Conservation (phyloP, 129 eudicot genomes). For the Glebionis coronaria region DNA sequence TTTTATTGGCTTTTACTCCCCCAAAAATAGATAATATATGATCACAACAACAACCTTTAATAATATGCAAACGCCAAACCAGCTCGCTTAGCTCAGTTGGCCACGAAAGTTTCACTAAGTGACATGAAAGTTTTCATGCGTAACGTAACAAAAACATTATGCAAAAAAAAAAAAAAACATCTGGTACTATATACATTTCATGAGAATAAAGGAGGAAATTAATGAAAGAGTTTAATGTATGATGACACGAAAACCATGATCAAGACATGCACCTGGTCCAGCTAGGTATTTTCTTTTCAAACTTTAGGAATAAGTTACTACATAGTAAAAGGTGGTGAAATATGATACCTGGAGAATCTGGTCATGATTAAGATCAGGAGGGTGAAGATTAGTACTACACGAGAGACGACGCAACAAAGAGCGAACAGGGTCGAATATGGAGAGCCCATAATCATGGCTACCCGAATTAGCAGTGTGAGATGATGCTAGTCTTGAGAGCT, state of each 20-base stretch:
- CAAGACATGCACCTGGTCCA: slow-evolving; percentile 25
- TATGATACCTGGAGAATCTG: slow-evolving; percentile 26
- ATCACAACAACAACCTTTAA: too few relatives aligned
- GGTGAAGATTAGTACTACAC: slow-evolving; percentile 20
- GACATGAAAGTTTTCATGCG: slow-evolving; percentile 27
- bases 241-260: slow-evolving; percentile 38
- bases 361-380: slow-evolving; percentile 5
- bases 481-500: slow-evolving; percentile 37
- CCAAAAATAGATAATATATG: too few relatives aligned
- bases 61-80: too few relatives aligned
- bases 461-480: not conserved
- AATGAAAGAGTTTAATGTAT: slow-evolving; percentile 19
- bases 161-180: slow-evolving; percentile 17
- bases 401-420: slow-evolving; percentile 21
- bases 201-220: slow-evolving; percentile 12
- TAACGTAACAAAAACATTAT: slow-evolving; percentile 19
- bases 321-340: not conserved
- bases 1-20: slow-evolving; percentile 25
- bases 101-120: too few relatives aligned
- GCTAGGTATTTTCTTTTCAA: not conserved
- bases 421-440: slow-evolving; percentile 74
- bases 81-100: too few relatives aligned
- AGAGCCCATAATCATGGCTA: slow-evolving; percentile 44
- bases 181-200: slow-evolving; percentile 5
- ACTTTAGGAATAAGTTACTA: not conserved